Conservation (phyloP, 805 yeast species). For the Candida koratica region DNA sequence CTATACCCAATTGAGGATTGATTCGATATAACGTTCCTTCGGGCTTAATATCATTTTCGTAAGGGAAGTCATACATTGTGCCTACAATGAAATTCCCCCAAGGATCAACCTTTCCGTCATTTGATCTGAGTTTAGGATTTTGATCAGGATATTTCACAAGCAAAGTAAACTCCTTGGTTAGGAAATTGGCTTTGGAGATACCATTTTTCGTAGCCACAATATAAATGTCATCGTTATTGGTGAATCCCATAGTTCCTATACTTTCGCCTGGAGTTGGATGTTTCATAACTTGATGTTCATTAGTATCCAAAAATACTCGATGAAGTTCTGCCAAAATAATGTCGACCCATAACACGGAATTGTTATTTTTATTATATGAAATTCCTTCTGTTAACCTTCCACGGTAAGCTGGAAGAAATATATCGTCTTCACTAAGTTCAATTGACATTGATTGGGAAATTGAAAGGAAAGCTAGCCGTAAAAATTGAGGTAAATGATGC, state of each 20-base stretch:
- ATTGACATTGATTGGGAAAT: constrained; percentile 6
- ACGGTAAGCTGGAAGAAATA: constrained; percentile 27
- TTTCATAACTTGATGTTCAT: constrained; percentile 35
- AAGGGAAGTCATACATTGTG: constrained; percentile 59
- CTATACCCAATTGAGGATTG: constrained; percentile 27
- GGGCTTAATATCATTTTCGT: constrained; percentile 19
- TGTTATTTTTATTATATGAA: constrained; percentile 54
- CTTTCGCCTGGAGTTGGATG: constrained; percentile 36
- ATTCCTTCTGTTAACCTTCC: constrained; percentile 64
- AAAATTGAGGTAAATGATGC: too few species aligned
- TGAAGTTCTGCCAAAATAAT: constrained; percentile 39
- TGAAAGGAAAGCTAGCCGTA: too few species aligned
- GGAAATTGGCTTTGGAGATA: constrained; percentile 51
- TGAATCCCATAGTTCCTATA: constrained; percentile 71
- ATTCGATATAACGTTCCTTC: constrained; percentile 50
- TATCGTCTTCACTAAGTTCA: constrained; percentile 16
- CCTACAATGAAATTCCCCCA: constrained; percentile 79
- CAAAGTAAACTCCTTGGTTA: constrained; percentile 29
- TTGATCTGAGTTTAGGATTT: constrained; percentile 44
- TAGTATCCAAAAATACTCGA: constrained; percentile 23
- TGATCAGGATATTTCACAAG: constrained; percentile 35
- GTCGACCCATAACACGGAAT: constrained; percentile 48
- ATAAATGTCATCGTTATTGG: constrained; percentile 50
- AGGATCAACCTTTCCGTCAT: constrained; percentile 80
- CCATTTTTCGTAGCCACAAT: constrained; percentile 66